Evolutionary conservation across 2,329 filamentous ascomycete genomes (phyloP).

Genomic region (Hirsutella minnesotensis): DNA sequence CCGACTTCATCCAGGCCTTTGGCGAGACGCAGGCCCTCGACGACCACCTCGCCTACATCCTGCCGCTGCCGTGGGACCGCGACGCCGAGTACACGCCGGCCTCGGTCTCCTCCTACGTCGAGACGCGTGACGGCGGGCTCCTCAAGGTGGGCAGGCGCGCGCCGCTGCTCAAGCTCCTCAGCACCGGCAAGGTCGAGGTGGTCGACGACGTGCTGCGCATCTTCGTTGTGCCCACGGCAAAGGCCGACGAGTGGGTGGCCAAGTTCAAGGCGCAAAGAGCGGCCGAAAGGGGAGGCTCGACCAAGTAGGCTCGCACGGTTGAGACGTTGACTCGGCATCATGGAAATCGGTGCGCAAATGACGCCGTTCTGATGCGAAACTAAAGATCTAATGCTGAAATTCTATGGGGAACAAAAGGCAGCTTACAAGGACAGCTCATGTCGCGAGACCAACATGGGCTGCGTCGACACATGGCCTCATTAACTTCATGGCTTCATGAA

Average conservation of each 20-base stretch:
- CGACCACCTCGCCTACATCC: constrained; percentile 73
- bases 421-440: not conserved
- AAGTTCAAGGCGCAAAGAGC: constrained; percentile 72
- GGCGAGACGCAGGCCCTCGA: constrained; percentile 62
- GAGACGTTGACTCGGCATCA: not conserved
- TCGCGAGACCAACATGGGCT: not conserved
- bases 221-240: constrained; percentile 64
- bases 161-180: constrained; percentile 60
- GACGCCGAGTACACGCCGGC: constrained; percentile 26
- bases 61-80: constrained; percentile 80
- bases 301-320: not conserved
- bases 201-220: constrained; percentile 77
- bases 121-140: constrained; percentile 67
- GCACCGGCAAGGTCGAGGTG: constrained; percentile 69
- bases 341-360: not conserved
- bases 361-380: not conserved
- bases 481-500: too few relatives aligned
- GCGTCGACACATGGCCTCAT: too few relatives aligned
- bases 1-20: constrained; percentile 85
- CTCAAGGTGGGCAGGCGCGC: constrained; percentile 86
- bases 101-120: constrained; percentile 77
- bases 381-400: too few relatives aligned
- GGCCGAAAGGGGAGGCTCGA: constrained; percentile 23
- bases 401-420: too few relatives aligned
- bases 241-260: constrained; percentile 63